Base-by-base conservation (phyloP, 768 basidiomycete species). In the Mycena chlorophos region DNA sequence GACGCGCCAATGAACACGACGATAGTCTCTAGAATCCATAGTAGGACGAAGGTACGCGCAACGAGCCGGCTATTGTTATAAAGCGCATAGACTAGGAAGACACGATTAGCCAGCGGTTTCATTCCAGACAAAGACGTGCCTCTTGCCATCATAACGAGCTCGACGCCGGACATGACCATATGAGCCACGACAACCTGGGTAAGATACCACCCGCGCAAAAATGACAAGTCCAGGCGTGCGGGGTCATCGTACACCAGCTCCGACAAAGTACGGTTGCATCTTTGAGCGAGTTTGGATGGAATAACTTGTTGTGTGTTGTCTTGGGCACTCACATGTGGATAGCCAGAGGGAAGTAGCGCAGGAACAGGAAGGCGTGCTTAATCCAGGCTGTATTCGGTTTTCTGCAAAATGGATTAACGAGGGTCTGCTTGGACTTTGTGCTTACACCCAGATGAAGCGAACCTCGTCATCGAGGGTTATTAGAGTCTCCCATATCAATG, bases 381-480 rank as follows among this genome's bases (percentile, higher is more conserved):
- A 62, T 46, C 61, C 61, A 58, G 3, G 55, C 46, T 17, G 43
- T 59, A 34, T 46, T 52, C 19, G 58, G 54, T 27, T 60, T 55
- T 16, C 58, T 60, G 48, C 13, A 22, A 31, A 43, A 5, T 19
- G 39, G 17, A 17, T 34, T 34, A 8, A 52, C 42, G 38, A 52
- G 19, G 2, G 19, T 26, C 17, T 14, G 27, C 1, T n/a, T 40
- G 22, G 8, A 17, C 8, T 27, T 22, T 31, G 4, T 37, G 2
- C 49, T n/a, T 38, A 69, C 69, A 57, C 47, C 71, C 71, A 71
- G 37, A 72, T 72, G 22, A 62, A 54, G 5, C 68, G 60, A 17
- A 72, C 66, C 54, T 72, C 71, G 22, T 65, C 63, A 38, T 68
- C 70, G 14, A 71, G 52, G 2, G 69, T 71, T 28, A 71, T 67